Evolutionary conservation across 305 asterid species (phyloP), one percentile per base, ranked within the genome.

Genomic region (Fraxinus sp.): DNA sequence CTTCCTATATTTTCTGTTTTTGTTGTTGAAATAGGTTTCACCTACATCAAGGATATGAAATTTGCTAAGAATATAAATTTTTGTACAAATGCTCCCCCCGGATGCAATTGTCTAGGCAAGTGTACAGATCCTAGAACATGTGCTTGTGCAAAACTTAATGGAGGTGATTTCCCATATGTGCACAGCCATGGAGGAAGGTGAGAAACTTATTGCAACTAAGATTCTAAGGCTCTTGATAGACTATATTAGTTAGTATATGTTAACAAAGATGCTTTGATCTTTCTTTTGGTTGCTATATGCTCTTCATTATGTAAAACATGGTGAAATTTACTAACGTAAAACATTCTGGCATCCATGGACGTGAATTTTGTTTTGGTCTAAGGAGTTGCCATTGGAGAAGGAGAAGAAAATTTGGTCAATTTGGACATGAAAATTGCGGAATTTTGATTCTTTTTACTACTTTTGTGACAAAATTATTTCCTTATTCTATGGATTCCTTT

Each of bases 131-230:
- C 97, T 3, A 85, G 85, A 79, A 88, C 72, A 79, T 95, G 99
- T 81, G 90, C 93, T 30, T 94, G 99, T 81, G 98, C 98, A n/a
- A 90, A 90, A 80, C 88, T 93, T 35, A 95, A 94, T 82, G 99
- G 99, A 16, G 93, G 93, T 2, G 92, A 88, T 85, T 92, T 95
- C 70, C 99, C 99, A 7, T 95, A 92, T 72, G 99, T 93, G 59
- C 88, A 81, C 4, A 86, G 78, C 35, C 87, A 90, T 83, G 97
- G 97, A 83, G 97, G 95, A 80, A 92, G 97, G 99, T 95, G 83
- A 78, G 73, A 14, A 82, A 28, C 78, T 80, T 68, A n/a, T 70
- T 78, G 28, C 59, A 73, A 59, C 68, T 26, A 26, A 28, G 46
- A 22, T 76, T 68, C 74, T 18, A 66, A 22, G 26, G 16, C 71